A percentile compares a stretch with the other conserved stretches of the same genome.
These are phyloP conservation scores for Aspergillus sp. DNA, from an alignment of 2,329 filamentous ascomycete species.

Conservation along the genomic window DNA sequence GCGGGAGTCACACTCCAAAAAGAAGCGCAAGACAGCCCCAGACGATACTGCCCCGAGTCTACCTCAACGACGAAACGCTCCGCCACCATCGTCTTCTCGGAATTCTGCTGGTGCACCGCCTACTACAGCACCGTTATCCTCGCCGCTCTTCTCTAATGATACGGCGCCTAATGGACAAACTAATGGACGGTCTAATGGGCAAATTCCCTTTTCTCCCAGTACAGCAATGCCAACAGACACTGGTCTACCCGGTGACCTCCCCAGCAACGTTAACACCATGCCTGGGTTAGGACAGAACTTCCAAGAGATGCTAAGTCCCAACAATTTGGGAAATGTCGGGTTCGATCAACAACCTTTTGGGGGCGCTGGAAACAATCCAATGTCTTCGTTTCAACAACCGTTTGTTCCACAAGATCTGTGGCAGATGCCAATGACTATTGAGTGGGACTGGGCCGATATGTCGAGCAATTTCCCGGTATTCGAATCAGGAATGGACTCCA, in stretches of 20 bases:
- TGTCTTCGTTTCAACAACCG: slow-evolving; percentile 65
- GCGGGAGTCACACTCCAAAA: slow-evolving; percentile 68
- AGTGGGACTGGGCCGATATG: slow-evolving; percentile 70
- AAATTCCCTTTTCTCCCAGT: slow-evolving; percentile 19
- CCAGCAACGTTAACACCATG: slow-evolving; percentile 21
- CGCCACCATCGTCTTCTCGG: slow-evolving; percentile 17
- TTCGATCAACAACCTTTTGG: slow-evolving; percentile 27
- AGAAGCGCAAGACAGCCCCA: slow-evolving; percentile 75
- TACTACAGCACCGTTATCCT: slow-evolving; percentile 18
- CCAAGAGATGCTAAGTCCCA: slow-evolving; percentile 31
- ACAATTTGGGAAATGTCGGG: slow-evolving; percentile 25
- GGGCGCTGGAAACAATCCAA: slow-evolving; percentile 22
- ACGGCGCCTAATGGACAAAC: slow-evolving; percentile 6
- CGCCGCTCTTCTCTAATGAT: slow-evolving; percentile 19
- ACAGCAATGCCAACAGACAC: slow-evolving; percentile 16
- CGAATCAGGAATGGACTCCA: slow-evolving; percentile 17
- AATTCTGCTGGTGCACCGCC: slow-evolving; percentile 17
- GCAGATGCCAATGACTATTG: slow-evolving; percentile 91
- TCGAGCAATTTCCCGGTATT: slow-evolving; percentile 32
- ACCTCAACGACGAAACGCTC: slow-evolving; percentile 7
- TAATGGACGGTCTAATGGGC: slow-evolving; percentile 4
- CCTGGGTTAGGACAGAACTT: slow-evolving; percentile 29
- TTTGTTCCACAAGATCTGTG: slow-evolving; percentile 90
- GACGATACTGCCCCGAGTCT: slow-evolving; percentile 25
- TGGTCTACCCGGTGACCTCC: slow-evolving; percentile 17